A percentile compares a stretch with the other conserved stretches of the same genome.
Evolutionary conservation across 164 flowering plant species (phyloP).

Genomic region (Macadamia integrifolia): DNA sequence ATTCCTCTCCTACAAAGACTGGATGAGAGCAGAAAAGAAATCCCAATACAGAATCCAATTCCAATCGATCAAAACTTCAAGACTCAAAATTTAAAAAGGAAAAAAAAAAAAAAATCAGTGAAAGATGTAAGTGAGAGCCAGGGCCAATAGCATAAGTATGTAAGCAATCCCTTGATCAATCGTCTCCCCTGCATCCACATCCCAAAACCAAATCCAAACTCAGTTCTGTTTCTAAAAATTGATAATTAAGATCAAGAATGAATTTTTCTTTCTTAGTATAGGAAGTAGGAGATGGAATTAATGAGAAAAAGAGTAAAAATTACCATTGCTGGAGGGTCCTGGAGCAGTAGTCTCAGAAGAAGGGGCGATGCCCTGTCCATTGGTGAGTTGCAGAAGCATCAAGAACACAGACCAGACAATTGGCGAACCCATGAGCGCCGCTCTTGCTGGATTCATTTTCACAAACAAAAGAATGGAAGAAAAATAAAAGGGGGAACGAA

Average conservation of each 20-base stretch:
- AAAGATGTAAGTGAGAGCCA: constrained; percentile 4
- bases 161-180: constrained; percentile 16
- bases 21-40: background rate
- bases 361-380: constrained; percentile 22
- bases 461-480: background rate
- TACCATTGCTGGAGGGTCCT: constrained; percentile 25
- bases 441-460: constrained; percentile 26
- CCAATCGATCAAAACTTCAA: too few species aligned
- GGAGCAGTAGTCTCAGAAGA: constrained; percentile 28
- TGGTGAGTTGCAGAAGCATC: constrained; percentile 13
- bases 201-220: too few species aligned
- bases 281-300: too few species aligned
- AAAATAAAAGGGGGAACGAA: background rate
- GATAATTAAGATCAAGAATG: too few species aligned
- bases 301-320: too few species aligned
- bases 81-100: too few species aligned
- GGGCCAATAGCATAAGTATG: constrained; percentile 7
- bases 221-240: too few species aligned
- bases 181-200: constrained; percentile 1
- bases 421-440: background rate
- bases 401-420: constrained; percentile 9
- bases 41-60: too few species aligned
- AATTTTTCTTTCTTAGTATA: too few species aligned
- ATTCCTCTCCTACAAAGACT: background rate
- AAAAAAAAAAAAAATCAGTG: background rate